A percentile compares a stretch with the other conserved stretches of the same genome.
phyloP scores from a whole-genome alignment of 441 rosid genomes.

The Gossypium trilobum region DNA sequence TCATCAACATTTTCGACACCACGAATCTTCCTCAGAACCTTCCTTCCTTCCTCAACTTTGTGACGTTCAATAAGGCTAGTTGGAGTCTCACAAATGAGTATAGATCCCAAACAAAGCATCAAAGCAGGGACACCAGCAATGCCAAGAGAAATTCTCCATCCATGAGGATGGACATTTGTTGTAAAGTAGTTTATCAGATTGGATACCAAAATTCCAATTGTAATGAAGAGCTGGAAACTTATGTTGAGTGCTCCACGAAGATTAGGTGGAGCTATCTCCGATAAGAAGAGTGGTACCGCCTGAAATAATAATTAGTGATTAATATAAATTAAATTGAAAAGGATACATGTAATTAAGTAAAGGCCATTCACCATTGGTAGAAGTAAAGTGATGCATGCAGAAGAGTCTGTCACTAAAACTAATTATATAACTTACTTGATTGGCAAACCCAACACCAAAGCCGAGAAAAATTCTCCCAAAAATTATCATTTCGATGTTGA shows the following conservation, averaged over 20 bases:
- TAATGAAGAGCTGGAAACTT: conserved; percentile 52
- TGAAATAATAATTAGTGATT: conserved; percentile 10
- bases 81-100: conserved; percentile 49
- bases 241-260: conserved; percentile 61
- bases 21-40: conserved; percentile 42
- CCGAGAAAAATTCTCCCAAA: conserved; percentile 33
- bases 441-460: conserved; percentile 34
- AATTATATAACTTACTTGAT: conserved; percentile 25
- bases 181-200: conserved; percentile 42
- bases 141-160: conserved; percentile 52
- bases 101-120: conserved; percentile 36
- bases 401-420: no score
- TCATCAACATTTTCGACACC: conserved; percentile 39
- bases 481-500: conserved; percentile 22
- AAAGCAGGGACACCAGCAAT: conserved; percentile 43
- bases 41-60: conserved; percentile 31
- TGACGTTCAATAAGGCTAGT: conserved; percentile 50
- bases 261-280: conserved; percentile 52
- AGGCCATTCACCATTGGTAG: no score
- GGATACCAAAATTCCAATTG: conserved; percentile 52
- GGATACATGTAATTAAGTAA: no score
- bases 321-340: no score
- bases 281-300: conserved; percentile 59
- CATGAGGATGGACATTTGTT: conserved; percentile 35
- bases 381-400: no score